These are phyloP conservation scores for Aspergillus caelatus DNA, from an alignment of 2,329 filamentous ascomycete genomes.

Conservation along the genomic window DNA sequence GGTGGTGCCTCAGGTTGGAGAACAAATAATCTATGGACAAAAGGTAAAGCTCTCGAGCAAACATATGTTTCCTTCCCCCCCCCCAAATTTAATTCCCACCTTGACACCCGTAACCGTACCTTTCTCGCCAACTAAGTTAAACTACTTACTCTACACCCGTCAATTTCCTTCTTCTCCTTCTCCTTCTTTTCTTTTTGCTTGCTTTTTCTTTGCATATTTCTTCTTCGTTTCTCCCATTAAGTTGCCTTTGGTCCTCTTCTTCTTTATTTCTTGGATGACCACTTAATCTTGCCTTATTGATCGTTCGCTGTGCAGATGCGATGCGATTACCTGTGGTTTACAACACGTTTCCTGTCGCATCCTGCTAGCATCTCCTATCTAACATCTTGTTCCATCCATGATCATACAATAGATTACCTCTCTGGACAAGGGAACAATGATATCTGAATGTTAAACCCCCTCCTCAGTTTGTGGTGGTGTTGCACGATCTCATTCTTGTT, in stretches of 20 bases:
- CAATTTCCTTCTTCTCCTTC: background rate
- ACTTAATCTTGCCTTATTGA: conserved; percentile 17
- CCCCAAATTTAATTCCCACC: background rate
- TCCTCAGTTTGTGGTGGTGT: conserved; percentile 2
- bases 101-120: background rate
- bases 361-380: conserved; percentile 6
- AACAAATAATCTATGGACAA: background rate
- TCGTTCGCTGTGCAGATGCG: conserved; percentile 28
- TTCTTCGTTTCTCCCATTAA: background rate
- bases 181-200: background rate
- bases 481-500: conserved; percentile 4
- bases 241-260: conserved; percentile 19
- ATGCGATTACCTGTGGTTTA: conserved; percentile 33
- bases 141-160: background rate
- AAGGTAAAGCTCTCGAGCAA: background rate
- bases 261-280: conserved; percentile 21
- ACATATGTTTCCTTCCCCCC: background rate
- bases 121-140: conserved; percentile 2
- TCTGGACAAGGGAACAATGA: conserved; percentile 18
- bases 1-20: background rate
- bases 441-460: conserved; percentile 13
- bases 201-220: background rate
- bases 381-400: background rate
- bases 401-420: background rate
- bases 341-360: conserved; percentile 26